Evolutionary conservation across 2,329 filamentous ascomycete genomes (phyloP).

Genomic region (Amauroascus niger): DNA sequence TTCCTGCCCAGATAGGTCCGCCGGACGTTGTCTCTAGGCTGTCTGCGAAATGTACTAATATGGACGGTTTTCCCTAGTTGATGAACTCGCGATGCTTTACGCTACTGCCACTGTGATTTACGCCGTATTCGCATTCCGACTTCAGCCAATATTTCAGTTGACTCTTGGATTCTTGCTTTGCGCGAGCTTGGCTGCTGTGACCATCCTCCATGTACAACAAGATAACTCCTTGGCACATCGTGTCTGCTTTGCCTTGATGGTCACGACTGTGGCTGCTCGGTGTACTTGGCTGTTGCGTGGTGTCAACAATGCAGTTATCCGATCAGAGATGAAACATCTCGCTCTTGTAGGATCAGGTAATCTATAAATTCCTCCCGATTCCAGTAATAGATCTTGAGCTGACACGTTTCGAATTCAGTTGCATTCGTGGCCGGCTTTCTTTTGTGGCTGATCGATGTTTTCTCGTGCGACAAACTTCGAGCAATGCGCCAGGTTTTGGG

Average conservation of each 20-base stretch:
- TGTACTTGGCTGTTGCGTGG: not conserved
- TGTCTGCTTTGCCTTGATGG: constrained; percentile 1
- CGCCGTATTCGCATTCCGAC: not conserved
- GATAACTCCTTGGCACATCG: constrained; percentile 1
- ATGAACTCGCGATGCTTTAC: constrained; percentile 5
- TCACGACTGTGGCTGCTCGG: not conserved
- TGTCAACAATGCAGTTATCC: not conserved
- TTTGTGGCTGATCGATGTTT: constrained; percentile 1
- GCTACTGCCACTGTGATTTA: constrained; percentile 3
- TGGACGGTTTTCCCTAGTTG: not conserved
- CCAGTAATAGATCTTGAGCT: not conserved
- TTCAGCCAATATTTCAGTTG: not conserved
- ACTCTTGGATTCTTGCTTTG: not conserved
- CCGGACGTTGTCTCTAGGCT: not conserved
- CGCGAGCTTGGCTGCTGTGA: not conserved
- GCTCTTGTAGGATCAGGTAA: constrained; percentile 2
- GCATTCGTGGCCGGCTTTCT: constrained; percentile 1
- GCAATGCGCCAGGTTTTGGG: not conserved
- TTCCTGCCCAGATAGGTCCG: constrained; percentile 1
- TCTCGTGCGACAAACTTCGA: constrained; percentile 2
- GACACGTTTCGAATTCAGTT: not conserved
- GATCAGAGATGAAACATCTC: constrained; percentile 1
- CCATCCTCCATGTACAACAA: not conserved
- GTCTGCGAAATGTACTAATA: not conserved
- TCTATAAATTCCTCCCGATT: no score